Percentiles rank a stretch among this genome's conserved stretches.
Evolutionary conservation across 2,329 filamentous ascomycete genomes (phyloP).

Genomic region (Ilyonectria sp.): DNA sequence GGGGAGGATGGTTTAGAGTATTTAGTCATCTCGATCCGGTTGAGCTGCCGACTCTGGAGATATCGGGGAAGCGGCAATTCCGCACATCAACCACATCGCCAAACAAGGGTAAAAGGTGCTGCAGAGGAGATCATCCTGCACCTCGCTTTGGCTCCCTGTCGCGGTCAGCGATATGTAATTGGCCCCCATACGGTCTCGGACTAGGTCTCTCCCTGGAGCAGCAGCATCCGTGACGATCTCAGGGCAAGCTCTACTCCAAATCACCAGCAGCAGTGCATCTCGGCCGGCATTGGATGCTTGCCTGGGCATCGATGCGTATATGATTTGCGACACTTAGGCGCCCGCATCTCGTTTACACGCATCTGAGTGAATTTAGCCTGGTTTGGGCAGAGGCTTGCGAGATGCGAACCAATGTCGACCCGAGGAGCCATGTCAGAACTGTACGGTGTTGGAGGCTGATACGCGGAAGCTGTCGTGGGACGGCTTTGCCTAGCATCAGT

Average conservation of each 20-base stretch:
- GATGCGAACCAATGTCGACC: neutral
- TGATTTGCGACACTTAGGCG: constrained; percentile 18
- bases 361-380: constrained; percentile 12
- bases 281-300: constrained; percentile 21
- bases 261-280: constrained; percentile 27
- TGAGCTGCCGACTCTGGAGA: constrained; percentile 6
- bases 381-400: neutral
- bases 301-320: constrained; percentile 16
- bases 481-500: constrained; percentile 18
- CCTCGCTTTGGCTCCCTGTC: constrained; percentile 36
- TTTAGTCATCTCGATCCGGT: constrained; percentile 1
- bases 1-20: neutral
- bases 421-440: neutral
- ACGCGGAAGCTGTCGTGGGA: constrained; percentile 6
- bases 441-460: neutral
- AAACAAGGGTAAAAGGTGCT: constrained; percentile 37
- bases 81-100: constrained; percentile 26
- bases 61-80: constrained; percentile 14
- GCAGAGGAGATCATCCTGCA: constrained; percentile 44
- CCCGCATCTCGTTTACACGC: constrained; percentile 18
- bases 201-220: constrained; percentile 32
- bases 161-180: constrained; percentile 37
- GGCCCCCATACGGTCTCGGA: constrained; percentile 34
- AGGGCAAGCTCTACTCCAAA: constrained; percentile 20
- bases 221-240: constrained; percentile 44